A percentile compares a stretch with the other conserved stretches of the same genome.
phyloP scores from a whole-genome alignment of 108 stramenopile genomes.

The Cyclotella sp. region DNA sequence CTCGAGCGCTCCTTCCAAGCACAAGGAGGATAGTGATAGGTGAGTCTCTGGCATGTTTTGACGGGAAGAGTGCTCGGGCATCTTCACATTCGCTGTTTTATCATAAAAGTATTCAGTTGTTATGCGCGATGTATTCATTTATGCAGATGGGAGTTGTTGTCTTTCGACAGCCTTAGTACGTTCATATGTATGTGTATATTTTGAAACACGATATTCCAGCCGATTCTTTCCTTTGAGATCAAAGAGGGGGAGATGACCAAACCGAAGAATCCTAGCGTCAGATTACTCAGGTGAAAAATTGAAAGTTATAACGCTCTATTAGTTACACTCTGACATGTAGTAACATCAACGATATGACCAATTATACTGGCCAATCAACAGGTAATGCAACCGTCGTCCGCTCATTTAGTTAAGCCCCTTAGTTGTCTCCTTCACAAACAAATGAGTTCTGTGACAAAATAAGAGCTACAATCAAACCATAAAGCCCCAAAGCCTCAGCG shows the following conservation, averaged over 20 bases:
- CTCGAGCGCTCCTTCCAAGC: neutral
- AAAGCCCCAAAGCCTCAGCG: conserved; percentile 98
- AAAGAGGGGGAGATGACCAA: no score
- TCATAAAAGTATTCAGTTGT: no score
- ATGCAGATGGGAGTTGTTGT: no score
- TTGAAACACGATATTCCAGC: no score
- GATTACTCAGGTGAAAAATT: neutral
- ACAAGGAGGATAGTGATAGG: neutral
- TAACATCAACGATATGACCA: conserved; percentile 17
- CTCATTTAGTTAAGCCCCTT: conserved; percentile 11
- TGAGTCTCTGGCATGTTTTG: no score
- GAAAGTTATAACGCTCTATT: conserved; percentile 9
- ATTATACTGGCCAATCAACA: neutral
- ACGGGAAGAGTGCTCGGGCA: no score
- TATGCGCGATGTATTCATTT: no score
- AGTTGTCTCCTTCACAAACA: conserved; percentile 84
- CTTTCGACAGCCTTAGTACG: no score
- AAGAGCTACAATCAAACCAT: conserved; percentile 98
- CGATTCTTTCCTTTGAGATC: no score
- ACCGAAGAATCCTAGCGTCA: no score
- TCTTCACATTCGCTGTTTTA: no score
- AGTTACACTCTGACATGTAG: conserved; percentile 36
- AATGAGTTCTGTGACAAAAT: conserved; percentile 95
- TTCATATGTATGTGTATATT: no score
- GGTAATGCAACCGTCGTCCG: conserved; percentile 6